Base-by-base conservation (phyloP, 164 flowering plant species). In the Nelumbo lutea region DNA sequence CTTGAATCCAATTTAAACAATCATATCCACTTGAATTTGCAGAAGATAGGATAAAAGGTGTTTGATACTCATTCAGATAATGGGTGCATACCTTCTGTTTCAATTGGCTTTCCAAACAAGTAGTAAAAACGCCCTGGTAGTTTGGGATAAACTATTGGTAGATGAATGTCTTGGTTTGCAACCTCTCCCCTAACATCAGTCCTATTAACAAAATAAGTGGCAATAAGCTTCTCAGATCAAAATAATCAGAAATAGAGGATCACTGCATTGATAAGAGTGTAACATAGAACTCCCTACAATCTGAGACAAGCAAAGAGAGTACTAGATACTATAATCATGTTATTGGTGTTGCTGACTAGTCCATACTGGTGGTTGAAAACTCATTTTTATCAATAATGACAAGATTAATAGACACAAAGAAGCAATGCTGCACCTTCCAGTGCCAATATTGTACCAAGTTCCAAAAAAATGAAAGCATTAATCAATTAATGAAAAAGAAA, bases 91-190 rank as follows among this genome's bases (percentile, higher is more conserved):
- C 91, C 95, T 87, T 73, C 68, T 38, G 91, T 87, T 72, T 85
- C 86, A 64, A 89, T 83, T 42, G 91, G 87, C 72, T 82, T 86
- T 59, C 92, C 96, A 66, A 89, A 89, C 59, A 78, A 72, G 72
- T 58, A 89, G 69, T 89, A 89, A 42, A 86, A 83, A 41, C 95
- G 83, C 9, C 95, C 95, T 4, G 95, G 91, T 59, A 86, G 0
- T 72, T 89, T 87, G 8, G 95, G 95, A 59, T 73, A 14, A 46
- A 87, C 13, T 52, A 80, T 79, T 7, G 90, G 89, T 1, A 83
- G 42, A 75, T 85, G 83, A 45, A 84, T 59, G 14, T 78, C 78
- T 81, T 89, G 87, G 56, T 86, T 78, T 61, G 80, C 78, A 65
- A 86, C 81, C 69, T 89, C 95, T 41, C 89, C 95, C 14, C 15